A percentile compares a stretch with the other conserved stretches of the same genome.
phyloP scores from a whole-genome alignment of 169 alveolate genomes.

The Cryptosporidium tyzzeri region DNA sequence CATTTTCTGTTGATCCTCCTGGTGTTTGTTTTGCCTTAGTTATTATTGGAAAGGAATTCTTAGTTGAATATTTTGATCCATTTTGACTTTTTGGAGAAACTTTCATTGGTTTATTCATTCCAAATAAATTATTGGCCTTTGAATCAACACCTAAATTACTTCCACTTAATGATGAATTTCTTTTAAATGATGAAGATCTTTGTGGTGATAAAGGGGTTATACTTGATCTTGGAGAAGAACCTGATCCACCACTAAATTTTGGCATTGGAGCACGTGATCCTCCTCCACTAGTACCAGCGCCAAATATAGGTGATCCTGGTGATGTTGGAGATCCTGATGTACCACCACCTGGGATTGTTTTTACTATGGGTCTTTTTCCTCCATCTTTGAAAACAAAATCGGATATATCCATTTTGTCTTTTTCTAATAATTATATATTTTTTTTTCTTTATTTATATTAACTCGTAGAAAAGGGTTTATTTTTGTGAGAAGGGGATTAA shows the following conservation, averaged over 20 bases:
- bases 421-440: not conserved
- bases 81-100: conserved; percentile 29
- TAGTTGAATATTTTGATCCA: not conserved
- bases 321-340: not conserved
- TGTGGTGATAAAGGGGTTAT: conserved; percentile 24
- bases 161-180: not conserved
- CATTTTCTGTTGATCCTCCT: not conserved
- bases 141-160: not conserved
- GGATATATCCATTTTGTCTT: conserved; percentile 41
- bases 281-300: not conserved
- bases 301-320: not conserved
- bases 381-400: conserved; percentile 62
- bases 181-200: not conserved
- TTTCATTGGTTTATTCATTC: not conserved
- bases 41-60: not conserved
- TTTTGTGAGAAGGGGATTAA: not conserved
- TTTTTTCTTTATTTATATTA: not conserved
- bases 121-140: conserved; percentile 1
- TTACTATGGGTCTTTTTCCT: conserved; percentile 56
- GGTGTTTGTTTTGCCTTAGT: conserved; percentile 6
- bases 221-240: conserved; percentile 14
- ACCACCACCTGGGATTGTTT: conserved; percentile 26
- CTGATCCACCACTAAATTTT: conserved; percentile 5
- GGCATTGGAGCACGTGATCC: conserved; percentile 69
- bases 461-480: no score